These are phyloP conservation scores for Zasmidium angulare DNA, from an alignment of 2,329 filamentous ascomycete species.

Conservation along the genomic window DNA sequence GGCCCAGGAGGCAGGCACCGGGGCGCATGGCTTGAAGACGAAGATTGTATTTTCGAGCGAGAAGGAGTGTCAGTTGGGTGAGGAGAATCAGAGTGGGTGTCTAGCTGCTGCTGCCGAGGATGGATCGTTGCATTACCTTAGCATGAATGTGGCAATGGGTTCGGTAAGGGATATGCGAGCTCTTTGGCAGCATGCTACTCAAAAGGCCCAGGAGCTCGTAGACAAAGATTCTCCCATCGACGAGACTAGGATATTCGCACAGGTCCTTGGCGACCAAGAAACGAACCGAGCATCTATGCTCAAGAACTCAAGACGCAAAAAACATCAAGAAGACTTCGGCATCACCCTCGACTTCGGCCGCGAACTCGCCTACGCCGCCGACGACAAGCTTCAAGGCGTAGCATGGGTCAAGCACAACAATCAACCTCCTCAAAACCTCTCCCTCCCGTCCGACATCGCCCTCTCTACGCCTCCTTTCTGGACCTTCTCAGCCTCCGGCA, in stretches of 20 bases:
- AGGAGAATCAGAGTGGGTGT: slow-evolving; percentile 1
- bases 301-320: not conserved
- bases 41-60: slow-evolving; percentile 13
- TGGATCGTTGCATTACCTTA: slow-evolving; percentile 11
- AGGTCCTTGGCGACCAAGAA: slow-evolving; percentile 5
- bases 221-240: slow-evolving; percentile 1
- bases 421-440: not conserved
- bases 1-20: not conserved
- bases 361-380: slow-evolving; percentile 6
- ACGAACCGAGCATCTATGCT: not conserved
- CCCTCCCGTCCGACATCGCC: slow-evolving; percentile 13
- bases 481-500: slow-evolving; percentile 4
- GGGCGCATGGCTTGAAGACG: not conserved
- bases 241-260: slow-evolving; percentile 12
- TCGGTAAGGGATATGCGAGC: slow-evolving; percentile 4
- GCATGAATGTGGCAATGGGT: slow-evolving; percentile 11
- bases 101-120: slow-evolving; percentile 4
- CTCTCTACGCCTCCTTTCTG: slow-evolving; percentile 15
- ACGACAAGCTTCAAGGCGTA: not conserved
- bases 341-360: slow-evolving; percentile 8
- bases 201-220: not conserved
- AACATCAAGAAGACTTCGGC: slow-evolving; percentile 2
- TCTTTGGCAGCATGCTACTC: slow-evolving; percentile 9
- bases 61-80: slow-evolving; percentile 3
- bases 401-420: slow-evolving; percentile 4